A percentile compares a stretch with the other conserved stretches of the same genome.
These are phyloP conservation scores for Stropharia rugosoannulata DNA, from an alignment of 768 basidiomycete species.

Conservation along the genomic window DNA sequence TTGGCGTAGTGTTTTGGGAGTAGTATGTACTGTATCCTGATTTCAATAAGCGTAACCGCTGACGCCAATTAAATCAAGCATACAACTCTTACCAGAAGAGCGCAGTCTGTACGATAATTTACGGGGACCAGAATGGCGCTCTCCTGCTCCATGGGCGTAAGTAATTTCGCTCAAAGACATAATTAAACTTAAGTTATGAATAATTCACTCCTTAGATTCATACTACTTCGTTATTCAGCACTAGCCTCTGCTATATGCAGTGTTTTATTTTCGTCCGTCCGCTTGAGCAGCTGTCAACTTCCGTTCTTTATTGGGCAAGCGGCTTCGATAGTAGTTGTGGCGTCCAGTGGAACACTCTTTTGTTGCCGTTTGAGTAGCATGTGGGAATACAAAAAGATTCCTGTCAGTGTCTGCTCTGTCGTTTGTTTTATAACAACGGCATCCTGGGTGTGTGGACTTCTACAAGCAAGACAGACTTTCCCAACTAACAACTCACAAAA, in stretches of 20 bases:
- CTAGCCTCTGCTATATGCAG: constrained; percentile 26
- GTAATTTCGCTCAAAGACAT: constrained; percentile 4
- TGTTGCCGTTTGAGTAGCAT: constrained; percentile 31
- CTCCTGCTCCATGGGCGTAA: constrained; percentile 29
- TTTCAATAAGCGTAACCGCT: not conserved
- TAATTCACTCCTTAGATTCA: constrained; percentile 20
- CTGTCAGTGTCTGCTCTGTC: constrained; percentile 20
- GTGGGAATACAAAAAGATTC: constrained; percentile 28
- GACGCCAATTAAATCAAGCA: constrained; percentile 13
- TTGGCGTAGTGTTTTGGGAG: constrained; percentile 32
- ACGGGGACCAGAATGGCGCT: constrained; percentile 23
- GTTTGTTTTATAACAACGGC: constrained; percentile 26
- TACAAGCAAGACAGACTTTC: not conserved
- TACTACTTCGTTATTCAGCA: constrained; percentile 31
- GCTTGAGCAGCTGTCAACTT: constrained; percentile 27
- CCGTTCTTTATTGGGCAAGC: constrained; percentile 28
- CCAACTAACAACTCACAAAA: not conserved
- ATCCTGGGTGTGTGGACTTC: constrained; percentile 25
- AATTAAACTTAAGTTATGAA: not conserved
- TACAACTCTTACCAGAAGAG: constrained; percentile 28
- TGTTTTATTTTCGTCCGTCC: constrained; percentile 26
- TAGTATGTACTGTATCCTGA: constrained; percentile 18
- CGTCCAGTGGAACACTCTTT: constrained; percentile 30
- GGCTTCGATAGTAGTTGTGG: constrained; percentile 26
- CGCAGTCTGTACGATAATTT: constrained; percentile 23